A percentile compares a stretch with the other conserved stretches of the same genome.
Conservation (phyloP, 108 stramenopile genomes). For the Thalassiosira profunda region DNA sequence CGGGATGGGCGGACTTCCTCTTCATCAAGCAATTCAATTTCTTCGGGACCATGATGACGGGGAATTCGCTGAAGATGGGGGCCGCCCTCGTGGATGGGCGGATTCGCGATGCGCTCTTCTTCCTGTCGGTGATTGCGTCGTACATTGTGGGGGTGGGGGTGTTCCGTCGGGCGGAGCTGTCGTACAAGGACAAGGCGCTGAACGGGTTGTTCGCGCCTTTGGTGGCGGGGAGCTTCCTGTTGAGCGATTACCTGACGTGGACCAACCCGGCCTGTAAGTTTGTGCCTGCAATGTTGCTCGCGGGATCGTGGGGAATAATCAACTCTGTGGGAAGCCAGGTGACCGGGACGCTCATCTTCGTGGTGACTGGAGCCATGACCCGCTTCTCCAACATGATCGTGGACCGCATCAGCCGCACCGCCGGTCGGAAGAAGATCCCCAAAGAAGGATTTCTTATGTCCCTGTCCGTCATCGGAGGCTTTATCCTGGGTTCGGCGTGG, state of each 20-base stretch:
- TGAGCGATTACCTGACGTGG: constrained; percentile 49
- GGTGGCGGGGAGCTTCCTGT: constrained; percentile 42
- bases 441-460: constrained; percentile 45
- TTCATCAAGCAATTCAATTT: constrained; percentile 48
- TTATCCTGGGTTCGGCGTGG: constrained; percentile 46
- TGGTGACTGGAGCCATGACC: constrained; percentile 70
- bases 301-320: constrained; percentile 54
- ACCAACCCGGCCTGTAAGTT: constrained; percentile 20
- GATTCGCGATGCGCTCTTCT: constrained; percentile 44
- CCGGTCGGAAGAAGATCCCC: constrained; percentile 42
- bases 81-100: constrained; percentile 49
- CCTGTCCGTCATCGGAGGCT: constrained; percentile 48
- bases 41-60: constrained; percentile 81
- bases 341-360: constrained; percentile 61
- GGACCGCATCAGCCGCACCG: constrained; percentile 47
- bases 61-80: constrained; percentile 69
- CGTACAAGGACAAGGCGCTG: constrained; percentile 43
- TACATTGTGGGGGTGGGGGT: constrained; percentile 56
- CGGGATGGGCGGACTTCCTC: constrained; percentile 62
- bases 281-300: constrained; percentile 52
- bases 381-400: constrained; percentile 48
- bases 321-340: constrained; percentile 62
- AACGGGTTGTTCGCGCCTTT: constrained; percentile 36
- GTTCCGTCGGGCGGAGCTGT: constrained; percentile 48
- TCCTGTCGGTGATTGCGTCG: constrained; percentile 47